A percentile compares a stretch with the other conserved stretches of the same genome.
phyloP scores from a whole-genome alignment of 306 rosid species.

The Potentilla sterilis region DNA sequence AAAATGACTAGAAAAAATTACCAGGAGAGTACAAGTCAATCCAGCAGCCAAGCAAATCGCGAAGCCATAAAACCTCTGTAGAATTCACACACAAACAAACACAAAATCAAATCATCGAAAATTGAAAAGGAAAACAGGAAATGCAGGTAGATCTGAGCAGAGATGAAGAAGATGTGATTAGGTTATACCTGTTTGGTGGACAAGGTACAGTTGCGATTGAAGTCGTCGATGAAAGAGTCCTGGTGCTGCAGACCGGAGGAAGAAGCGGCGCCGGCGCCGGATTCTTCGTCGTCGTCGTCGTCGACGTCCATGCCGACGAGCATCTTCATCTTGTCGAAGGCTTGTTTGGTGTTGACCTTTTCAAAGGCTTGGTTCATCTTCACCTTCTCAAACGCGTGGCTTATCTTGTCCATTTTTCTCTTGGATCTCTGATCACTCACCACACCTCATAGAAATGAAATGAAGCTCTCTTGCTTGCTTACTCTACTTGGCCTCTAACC shows the following conservation, averaged over 20 bases:
- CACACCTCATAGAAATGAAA: background rate
- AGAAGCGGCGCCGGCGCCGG: conserved; percentile 12
- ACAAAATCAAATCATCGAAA: background rate
- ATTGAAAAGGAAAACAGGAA: background rate
- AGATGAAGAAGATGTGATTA: background rate
- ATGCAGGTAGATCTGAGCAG: conserved; percentile 17
- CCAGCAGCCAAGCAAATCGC: conserved; percentile 87
- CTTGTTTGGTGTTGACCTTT: conserved; percentile 79
- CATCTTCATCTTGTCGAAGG: conserved; percentile 74
- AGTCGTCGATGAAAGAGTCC: conserved; percentile 72
- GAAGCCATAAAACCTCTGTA: conserved; percentile 84
- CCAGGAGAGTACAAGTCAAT: conserved; percentile 74
- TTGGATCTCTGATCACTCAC: background rate
- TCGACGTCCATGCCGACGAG: conserved; percentile 84
- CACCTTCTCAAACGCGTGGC: conserved; percentile 25
- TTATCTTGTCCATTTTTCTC: background rate
- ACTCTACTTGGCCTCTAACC: no score
- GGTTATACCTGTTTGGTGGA: conserved; percentile 70
- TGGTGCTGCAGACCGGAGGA: conserved; percentile 31
- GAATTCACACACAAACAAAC: background rate
- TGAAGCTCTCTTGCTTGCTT: background rate
- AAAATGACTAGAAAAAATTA: conserved; percentile 34
- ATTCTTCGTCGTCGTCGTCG: conserved; percentile 29
- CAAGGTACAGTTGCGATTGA: conserved; percentile 79
- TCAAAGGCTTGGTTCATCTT: background rate